Evolutionary conservation across 257 asterid species (phyloP).

Genomic region (Datura wrightii): DNA sequence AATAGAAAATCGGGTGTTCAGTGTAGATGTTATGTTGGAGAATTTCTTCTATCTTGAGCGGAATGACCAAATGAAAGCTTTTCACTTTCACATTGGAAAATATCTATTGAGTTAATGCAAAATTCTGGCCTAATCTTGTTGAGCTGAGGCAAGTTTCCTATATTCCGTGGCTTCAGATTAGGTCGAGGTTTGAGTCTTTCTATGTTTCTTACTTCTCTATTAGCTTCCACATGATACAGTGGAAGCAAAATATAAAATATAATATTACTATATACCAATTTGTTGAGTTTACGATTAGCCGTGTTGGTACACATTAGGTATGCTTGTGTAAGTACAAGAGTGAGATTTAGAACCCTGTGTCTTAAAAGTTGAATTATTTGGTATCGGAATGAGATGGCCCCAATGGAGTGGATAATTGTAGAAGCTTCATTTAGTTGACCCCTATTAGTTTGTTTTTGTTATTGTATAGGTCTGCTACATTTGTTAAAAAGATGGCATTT

Average conservation of each 20-base stretch:
- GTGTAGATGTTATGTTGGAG: not conserved
- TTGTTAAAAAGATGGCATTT: not conserved
- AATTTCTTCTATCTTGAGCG: not conserved
- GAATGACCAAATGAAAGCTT: constrained; percentile 7
- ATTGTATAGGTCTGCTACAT: not conserved
- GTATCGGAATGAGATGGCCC: not conserved
- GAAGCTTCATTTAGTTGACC: not conserved
- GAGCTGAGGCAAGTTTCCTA: not conserved
- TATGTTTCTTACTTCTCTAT: not conserved
- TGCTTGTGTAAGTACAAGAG: not conserved
- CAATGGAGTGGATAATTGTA: not conserved
- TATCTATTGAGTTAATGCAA: not conserved
- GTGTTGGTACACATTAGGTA: not conserved
- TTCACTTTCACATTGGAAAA: not conserved
- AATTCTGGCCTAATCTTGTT: not conserved
- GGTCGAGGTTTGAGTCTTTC: not conserved
- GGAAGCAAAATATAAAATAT: not conserved
- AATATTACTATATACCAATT: not conserved
- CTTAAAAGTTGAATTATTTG: not conserved
- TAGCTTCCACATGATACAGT: not conserved
- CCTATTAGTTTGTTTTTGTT: not conserved
- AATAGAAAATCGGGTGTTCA: not conserved
- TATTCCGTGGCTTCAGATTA: not conserved
- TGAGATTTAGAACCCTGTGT: not conserved
- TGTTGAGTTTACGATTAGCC: not conserved